Base-by-base conservation (phyloP, 805 yeast genomes). In the Kuraishia borneana region DNA sequence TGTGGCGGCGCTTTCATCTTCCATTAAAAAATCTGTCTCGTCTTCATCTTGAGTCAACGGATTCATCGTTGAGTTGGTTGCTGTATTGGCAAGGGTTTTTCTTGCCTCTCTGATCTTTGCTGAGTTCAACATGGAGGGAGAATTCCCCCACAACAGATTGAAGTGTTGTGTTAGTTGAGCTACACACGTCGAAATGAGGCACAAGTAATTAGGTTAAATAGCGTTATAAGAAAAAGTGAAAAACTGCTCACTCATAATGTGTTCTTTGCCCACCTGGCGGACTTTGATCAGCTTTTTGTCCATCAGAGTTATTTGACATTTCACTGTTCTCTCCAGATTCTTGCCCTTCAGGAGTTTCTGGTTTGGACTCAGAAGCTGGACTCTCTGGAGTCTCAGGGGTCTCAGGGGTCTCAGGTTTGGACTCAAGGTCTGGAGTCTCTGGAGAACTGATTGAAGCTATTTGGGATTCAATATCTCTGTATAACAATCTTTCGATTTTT, bases 21-120 rank as follows among this genome's bases (percentile, higher is more conserved):
- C 13, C 13, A 6, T 25, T 26, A 5, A 14, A 26, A 14, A 26
- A 14, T 6, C 17, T 26, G 14, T 26, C 10, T 26, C 29, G 7
- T 5, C 13, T 26, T 18, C 18, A 9, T 14, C 13, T 26, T 14
- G 29, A 26, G 13, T 26, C 18, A 6, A 25, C 6, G 13, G 12
- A 25, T 25, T n/a, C 27, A 26, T 14, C n/a, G 29, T 26, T 26
- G 17, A 26, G 29, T n/a, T 4, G 14, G 14, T 9, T 10, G 6
- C 29, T 26, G 18, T 14, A 6, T 12, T 6, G 4, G 17, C 21
- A 16, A 21, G 13, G 19, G 7, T 13, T 25, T 21, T 12, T 30
- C 21, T 27, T 30, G 18, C 32, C 32, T 18, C 21, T n/a, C 13
- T 14, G n/a, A 30, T 30, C 12, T 23, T 17, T 12, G 32, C 32